Conservation (phyloP, 495 filamentous ascomycete genomes). For the Clavariopsis aquatica region DNA sequence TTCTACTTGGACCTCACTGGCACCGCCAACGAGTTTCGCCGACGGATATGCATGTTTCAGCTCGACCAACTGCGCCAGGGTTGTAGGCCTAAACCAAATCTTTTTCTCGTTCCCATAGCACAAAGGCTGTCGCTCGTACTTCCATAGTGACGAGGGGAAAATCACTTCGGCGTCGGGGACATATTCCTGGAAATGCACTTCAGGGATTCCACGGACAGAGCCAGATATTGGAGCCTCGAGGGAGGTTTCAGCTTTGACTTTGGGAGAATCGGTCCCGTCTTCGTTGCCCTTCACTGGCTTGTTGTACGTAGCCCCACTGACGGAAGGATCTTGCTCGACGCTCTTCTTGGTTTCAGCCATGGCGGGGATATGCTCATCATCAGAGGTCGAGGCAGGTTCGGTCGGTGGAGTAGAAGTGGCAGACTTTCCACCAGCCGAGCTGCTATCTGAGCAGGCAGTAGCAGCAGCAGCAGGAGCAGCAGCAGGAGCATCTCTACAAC, state of each 20-base stretch:
- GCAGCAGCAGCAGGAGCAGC: no score
- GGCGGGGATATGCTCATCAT: slow-evolving; percentile 27
- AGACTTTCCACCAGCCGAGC: slow-evolving; percentile 28
- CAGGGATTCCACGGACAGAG: slow-evolving; percentile 37
- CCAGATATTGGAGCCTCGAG: slow-evolving; percentile 24
- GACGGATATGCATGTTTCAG: slow-evolving; percentile 47
- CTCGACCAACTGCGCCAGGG: slow-evolving; percentile 44
- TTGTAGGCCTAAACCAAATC: slow-evolving; percentile 48
- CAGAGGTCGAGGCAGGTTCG: slow-evolving; percentile 13
- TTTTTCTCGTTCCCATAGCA: slow-evolving; percentile 47
- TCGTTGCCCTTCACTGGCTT: slow-evolving; percentile 42
- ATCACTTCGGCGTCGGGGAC: slow-evolving; percentile 45
- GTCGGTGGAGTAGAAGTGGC: slow-evolving; percentile 20
- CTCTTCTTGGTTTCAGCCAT: slow-evolving; percentile 19
- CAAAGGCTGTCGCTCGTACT: slow-evolving; percentile 40
- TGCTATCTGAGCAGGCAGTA: slow-evolving; percentile 12
- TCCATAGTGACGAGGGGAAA: slow-evolving; percentile 44
- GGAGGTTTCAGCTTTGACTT: slow-evolving; percentile 29
- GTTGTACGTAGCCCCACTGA: slow-evolving; percentile 39
- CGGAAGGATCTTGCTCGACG: slow-evolving; percentile 8
- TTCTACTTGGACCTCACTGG: slow-evolving; percentile 48
- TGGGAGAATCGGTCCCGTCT: slow-evolving; percentile 5
- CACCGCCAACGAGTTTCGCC: slow-evolving; percentile 47
- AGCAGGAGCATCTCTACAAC: slow-evolving; percentile 43
- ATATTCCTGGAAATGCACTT: slow-evolving; percentile 45